phyloP scores from a whole-genome alignment of 176 grass and related monocot species.

The Neostapfia colusana region DNA sequence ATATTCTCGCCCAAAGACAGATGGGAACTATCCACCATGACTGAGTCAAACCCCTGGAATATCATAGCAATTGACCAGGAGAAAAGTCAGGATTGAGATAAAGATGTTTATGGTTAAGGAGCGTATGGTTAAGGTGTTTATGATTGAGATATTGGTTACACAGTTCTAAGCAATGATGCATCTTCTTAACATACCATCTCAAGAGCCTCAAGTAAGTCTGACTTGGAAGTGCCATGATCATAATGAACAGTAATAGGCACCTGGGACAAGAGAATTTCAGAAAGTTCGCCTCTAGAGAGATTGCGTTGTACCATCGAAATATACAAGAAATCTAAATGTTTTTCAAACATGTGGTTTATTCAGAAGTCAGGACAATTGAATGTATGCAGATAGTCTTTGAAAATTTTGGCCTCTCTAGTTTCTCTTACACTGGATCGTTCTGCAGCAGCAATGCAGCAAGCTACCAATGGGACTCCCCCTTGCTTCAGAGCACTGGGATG shows the following conservation, averaged over 20 bases:
- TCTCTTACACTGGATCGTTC: conserved; percentile 70
- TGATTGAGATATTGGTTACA: conserved; percentile 20
- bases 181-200: conserved; percentile 64
- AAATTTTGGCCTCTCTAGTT: conserved; percentile 7
- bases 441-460: conserved; percentile 86
- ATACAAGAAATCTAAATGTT: conserved; percentile 1
- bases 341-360: conserved; percentile 8
- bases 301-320: background rate
- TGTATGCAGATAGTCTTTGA: conserved; percentile 3
- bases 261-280: conserved; percentile 49
- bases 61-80: background rate
- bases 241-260: conserved; percentile 86
- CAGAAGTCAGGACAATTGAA: background rate
- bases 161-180: conserved; percentile 17
- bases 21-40: conserved; percentile 94
- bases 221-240: conserved; percentile 84
- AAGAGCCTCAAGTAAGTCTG: conserved; percentile 81
- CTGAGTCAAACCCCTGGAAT: conserved; percentile 89
- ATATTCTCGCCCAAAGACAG: conserved; percentile 70
- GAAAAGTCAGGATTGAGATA: conserved; percentile 39
- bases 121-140: conserved; percentile 8
- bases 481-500: conserved; percentile 92
- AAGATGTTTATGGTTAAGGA: conserved; percentile 2
- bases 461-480: conserved; percentile 73
- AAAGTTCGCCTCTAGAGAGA: conserved; percentile 28